Evolutionary conservation across 345 rosid species (phyloP), one percentile per base, ranked within the genome.

Genomic region (Bretschneidera sinensis): DNA sequence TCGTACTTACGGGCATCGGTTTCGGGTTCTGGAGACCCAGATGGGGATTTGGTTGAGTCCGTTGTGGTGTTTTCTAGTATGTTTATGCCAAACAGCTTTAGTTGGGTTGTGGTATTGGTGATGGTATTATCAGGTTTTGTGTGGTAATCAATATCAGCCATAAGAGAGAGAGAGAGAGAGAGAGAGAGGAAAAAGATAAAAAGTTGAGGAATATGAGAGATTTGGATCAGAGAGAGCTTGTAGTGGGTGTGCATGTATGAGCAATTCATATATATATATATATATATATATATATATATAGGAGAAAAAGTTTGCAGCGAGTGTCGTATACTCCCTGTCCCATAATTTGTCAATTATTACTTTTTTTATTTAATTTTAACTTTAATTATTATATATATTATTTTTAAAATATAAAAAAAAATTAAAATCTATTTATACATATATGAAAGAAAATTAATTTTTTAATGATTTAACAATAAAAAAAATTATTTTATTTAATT

Each of bases 61-160:
- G 48, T 31, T 9, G 67, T 25, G 16, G 71, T 59, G 17, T 67
- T 53, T 39, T 83, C 77, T 8, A 76, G 72, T 45, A 88, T 79
- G 73, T 82, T 73, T 76, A 85, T 78, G 21, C 92, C 86, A 17
- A 83, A 85, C 20, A 88, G 86, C 78, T 85, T 83, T 33, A 85
- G 63, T 15, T 71, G 63, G 9, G 81, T 57, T 64, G 78, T 53
- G 48, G 58, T 63, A 35, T 50, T 71, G 20, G 75, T 55, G 61
- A 45, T 34, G 17, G 60, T 39, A 66, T 63, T 61, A 58, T 56
- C 34, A 21, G 68, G n/a, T 61, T 68, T 55, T 33, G 54, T 21
- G 9, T 50, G 62, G 20, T 43, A 54, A 48, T 72, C 74, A 51
- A 75, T 57, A 48, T 70, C 64, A 51, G 68, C 81, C 84, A 80